Evolutionary conservation across 2,329 filamentous ascomycete species (phyloP).

Genomic region (Seiridium unicorne): DNA sequence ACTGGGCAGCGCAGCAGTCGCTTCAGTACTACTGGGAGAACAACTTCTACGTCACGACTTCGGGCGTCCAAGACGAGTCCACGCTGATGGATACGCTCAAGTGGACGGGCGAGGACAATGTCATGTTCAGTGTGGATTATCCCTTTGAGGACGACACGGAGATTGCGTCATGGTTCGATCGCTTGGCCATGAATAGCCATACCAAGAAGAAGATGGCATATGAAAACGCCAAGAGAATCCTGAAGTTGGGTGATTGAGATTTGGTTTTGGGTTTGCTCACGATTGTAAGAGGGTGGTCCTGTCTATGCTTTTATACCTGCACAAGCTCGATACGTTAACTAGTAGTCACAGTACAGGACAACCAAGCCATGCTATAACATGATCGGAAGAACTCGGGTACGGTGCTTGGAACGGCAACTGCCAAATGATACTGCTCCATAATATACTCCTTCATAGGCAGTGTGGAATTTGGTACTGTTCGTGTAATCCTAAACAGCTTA

Average conservation of each 20-base stretch:
- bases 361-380: too few species aligned
- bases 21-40: slow-evolving; percentile 51
- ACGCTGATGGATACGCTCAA: slow-evolving; percentile 40
- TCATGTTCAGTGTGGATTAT: slow-evolving; percentile 52
- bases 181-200: background rate
- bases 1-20: slow-evolving; percentile 32
- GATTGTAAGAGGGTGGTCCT: background rate
- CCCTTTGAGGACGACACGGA: slow-evolving; percentile 29
- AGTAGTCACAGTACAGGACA: too few species aligned
- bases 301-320: too few species aligned
- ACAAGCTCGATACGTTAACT: too few species aligned
- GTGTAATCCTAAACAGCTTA: too few species aligned
- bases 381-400: too few species aligned
- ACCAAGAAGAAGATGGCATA: background rate
- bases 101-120: slow-evolving; percentile 46
- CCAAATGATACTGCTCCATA: too few species aligned
- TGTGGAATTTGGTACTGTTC: too few species aligned
- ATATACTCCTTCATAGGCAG: too few species aligned
- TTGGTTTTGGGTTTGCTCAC: background rate
- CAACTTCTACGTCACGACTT: slow-evolving; percentile 58
- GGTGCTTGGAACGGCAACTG: too few species aligned
- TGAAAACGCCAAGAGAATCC: background rate
- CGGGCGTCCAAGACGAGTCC: slow-evolving; percentile 49
- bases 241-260: background rate
- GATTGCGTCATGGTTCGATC: background rate